Base-by-base conservation (phyloP, 352 stramenopile genomes). In the Phytophthora citrophthora region DNA sequence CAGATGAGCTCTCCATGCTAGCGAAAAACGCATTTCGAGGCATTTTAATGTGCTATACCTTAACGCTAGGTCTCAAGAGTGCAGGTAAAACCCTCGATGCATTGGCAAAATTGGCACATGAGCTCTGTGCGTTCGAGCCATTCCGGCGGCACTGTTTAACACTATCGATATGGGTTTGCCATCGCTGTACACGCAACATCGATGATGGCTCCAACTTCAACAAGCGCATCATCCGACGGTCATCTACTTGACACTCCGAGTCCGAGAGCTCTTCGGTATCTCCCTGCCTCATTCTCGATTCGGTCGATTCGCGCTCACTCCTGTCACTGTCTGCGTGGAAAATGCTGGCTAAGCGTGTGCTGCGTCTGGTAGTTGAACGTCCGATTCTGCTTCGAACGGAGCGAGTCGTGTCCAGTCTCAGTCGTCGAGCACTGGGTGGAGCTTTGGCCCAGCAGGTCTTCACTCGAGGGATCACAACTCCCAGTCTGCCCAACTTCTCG, bases 401-500 rank as follows among this genome's bases (percentile, higher is more conserved):
- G 9, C 62, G 41, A 6, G 7, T 53, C n/a, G 27, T 46, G 15
- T n/a, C 43, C 10, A 13, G 18, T 4, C 12, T 27, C 38, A 29
- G 32, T 3, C 34, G 50, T 45, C 50, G 56, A 4, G 46, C 38
- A 34, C 15, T 71, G 8, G 63, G 63, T 31, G 50, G 44, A 1
- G 56, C 63, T 4, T 3, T 67, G 26, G 49, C 44, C 13, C 63
- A 71, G 39, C 44, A 66, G 29, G 38, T 59, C 13, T 36, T 43
- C 31, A 10, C 49, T 2, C 49, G 63, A 10, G 29, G 39, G 31
- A 55, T 71, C 49, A 71, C 63, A 15, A 71, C 56, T 5, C 63
- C 63, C 11, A 71, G 63, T 41, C 32, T 67, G 23, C 13, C 63
- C 44, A 61, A 54, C 32, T 71, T 71, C 27, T 45, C 63, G 34